Base-by-base conservation (phyloP, 192 early-diverging fungal species). In the Backusella liffmaniae region DNA sequence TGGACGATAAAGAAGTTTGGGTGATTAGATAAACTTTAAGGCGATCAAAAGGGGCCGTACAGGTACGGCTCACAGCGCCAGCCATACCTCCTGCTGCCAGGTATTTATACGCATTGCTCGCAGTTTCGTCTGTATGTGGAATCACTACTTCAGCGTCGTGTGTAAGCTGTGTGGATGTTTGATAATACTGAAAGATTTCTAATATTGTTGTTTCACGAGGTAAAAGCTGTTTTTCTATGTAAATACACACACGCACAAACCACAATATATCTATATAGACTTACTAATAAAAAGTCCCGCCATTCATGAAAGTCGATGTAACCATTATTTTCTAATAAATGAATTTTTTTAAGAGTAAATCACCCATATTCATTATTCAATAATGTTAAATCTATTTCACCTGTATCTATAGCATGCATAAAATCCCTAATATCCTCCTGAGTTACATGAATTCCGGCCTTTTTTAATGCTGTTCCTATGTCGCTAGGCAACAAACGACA, bases 1-100 rank as follows among this genome's bases (percentile, higher is more conserved):
- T 36, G 15, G 37, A 21, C 5, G 69, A 36, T 30, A 88, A 79
- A 21, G 83, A 29, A 6, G 83, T 84, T 59, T 84, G 85, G 44
- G 83, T 85, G 67, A 83, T 86, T 13, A 85, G 80, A 73, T 87
- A 89, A 30, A 92, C 88, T 77, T 89, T 90, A 13, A 93, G 84
- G 44, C 93, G 87, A 83, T 94, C 93, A 73, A 94, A 80, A 3
- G 93, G 93, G 13, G 93, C 93, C 12, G 92, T 92, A 67, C 83
- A 87, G 35, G 90, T 91, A 36, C 93, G 85, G 35, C 87, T 89
- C 12, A 93, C 90, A 29, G 91, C 91, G 66, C 93, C 93, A 34
- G 92, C 88, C 13, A 92, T 83, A 15, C 90, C 93, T 53, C 93
- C 93, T 23, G 90, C 89, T 12, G 88, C 75, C 30, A 94, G 87